phyloP scores from a whole-genome alignment of 805 yeast genomes.

The Sugiyamaella floridensis region DNA sequence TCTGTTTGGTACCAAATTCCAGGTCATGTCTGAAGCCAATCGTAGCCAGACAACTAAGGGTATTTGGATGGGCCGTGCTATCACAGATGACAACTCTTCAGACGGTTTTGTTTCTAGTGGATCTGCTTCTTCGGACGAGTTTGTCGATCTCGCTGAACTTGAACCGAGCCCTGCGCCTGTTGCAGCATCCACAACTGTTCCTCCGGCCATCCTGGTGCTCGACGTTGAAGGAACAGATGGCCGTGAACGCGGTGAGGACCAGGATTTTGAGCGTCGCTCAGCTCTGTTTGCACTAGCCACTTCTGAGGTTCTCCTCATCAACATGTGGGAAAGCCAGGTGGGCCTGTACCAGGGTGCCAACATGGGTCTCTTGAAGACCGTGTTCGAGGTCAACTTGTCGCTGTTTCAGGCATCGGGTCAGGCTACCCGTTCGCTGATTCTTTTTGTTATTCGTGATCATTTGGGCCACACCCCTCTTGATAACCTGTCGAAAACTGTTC shows the following conservation, averaged over 20 bases:
- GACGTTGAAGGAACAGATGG: constrained; percentile 99
- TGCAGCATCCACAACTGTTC: constrained; percentile 14
- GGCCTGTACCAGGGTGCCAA: constrained; percentile 97
- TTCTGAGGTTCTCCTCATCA: constrained; percentile 81
- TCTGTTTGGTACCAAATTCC: constrained; percentile 79
- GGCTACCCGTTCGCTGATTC: constrained; percentile 36
- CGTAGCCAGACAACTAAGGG: constrained; percentile 92
- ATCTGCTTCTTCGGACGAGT: constrained; percentile 2
- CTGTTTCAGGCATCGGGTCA: constrained; percentile 60
- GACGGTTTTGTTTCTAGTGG: constrained; percentile 2
- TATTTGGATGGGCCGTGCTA: constrained; percentile 57
- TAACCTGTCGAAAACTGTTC: constrained; percentile 61
- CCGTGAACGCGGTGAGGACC: constrained; percentile 95
- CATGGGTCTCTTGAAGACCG: constrained; percentile 91
- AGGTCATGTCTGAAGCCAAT: constrained; percentile 81
- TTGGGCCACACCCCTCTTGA: constrained; percentile 78
- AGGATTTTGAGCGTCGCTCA: constrained; percentile 94
- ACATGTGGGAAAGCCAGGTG: constrained; percentile 95
- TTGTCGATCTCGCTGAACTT: neutral
- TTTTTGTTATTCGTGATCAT: constrained; percentile 91
- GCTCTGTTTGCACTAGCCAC: constrained; percentile 92
- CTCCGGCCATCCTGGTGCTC: constrained; percentile 56
- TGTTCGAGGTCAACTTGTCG: constrained; percentile 87
- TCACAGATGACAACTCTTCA: constrained; percentile 1
- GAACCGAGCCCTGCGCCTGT: neutral